A percentile compares a stretch with the other conserved stretches of the same genome.
phyloP scores from a whole-genome alignment of 805 yeast species.

The Kuraishia ogatae region DNA sequence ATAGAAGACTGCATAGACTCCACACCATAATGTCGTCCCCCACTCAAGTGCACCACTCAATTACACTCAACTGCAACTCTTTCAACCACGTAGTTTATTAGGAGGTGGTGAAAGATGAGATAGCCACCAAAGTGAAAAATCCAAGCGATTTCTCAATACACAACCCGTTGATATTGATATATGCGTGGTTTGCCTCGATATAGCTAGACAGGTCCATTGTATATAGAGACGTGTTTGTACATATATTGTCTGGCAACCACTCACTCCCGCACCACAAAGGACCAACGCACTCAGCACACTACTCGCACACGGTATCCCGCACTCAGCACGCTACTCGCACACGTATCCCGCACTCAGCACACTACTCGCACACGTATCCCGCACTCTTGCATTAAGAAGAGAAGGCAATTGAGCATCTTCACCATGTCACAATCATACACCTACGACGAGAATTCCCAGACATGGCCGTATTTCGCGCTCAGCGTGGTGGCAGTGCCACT shows the following conservation, averaged over 20 bases:
- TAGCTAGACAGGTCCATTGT: too few species aligned
- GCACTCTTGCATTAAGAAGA: background rate
- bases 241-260: too few species aligned
- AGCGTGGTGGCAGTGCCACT: conserved; percentile 63
- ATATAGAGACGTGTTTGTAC: too few species aligned
- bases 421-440: conserved; percentile 49
- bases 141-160: background rate
- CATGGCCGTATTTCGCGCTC: conserved; percentile 86
- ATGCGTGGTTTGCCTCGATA: background rate
- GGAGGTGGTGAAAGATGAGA: background rate
- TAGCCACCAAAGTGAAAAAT: background rate
- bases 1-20: too few species aligned
- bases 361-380: background rate
- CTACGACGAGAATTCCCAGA: conserved; percentile 83
- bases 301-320: too few species aligned
- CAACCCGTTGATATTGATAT: background rate
- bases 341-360: background rate
- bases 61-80: background rate
- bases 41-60: background rate
- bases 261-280: too few species aligned
- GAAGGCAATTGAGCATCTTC: background rate
- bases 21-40: background rate
- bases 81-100: background rate
- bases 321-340: too few species aligned
- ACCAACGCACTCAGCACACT: too few species aligned